These are phyloP conservation scores for Sanghuangporus weigelae DNA, from an alignment of 1,284 basidiomycete genomes.

Conservation along the genomic window DNA sequence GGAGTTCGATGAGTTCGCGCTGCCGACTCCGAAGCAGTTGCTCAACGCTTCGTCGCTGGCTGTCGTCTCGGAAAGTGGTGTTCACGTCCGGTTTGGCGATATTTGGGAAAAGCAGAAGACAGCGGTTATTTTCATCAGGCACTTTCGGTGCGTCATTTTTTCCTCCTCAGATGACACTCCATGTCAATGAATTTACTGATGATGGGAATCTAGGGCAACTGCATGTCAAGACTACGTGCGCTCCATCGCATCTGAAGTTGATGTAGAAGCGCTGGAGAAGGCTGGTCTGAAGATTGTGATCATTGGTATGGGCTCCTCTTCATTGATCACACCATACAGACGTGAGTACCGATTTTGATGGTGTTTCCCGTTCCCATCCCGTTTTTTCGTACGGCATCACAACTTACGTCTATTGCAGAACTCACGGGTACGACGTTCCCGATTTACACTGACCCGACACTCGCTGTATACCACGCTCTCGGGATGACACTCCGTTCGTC, in stretches of 20 bases:
- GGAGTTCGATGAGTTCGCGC: conserved; percentile 14
- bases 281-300: conserved; percentile 59
- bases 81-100: conserved; percentile 64
- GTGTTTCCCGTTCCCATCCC: not conserved
- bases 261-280: conserved; percentile 47
- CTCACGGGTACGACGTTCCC: conserved; percentile 57
- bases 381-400: not conserved
- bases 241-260: conserved; percentile 50
- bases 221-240: conserved; percentile 83
- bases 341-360: conserved; percentile 32
- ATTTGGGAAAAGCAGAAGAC: conserved; percentile 62
- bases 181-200: conserved; percentile 12
- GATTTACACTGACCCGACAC: conserved; percentile 76
- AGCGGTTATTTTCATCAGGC: conserved; percentile 70
- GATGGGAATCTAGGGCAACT: conserved; percentile 48
- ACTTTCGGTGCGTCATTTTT: conserved; percentile 50
- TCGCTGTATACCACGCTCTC: conserved; percentile 64
- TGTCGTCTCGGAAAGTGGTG: conserved; percentile 64
- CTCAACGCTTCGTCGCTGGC: conserved; percentile 55
- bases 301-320: conserved; percentile 73
- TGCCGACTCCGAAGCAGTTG: conserved; percentile 47
- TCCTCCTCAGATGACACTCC: conserved; percentile 5
- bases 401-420: conserved; percentile 29
- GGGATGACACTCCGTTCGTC: conserved; percentile 64
- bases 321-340: conserved; percentile 68